Conservation (phyloP, 2,329 filamentous ascomycete species). For the Aspergillus fructus region DNA sequence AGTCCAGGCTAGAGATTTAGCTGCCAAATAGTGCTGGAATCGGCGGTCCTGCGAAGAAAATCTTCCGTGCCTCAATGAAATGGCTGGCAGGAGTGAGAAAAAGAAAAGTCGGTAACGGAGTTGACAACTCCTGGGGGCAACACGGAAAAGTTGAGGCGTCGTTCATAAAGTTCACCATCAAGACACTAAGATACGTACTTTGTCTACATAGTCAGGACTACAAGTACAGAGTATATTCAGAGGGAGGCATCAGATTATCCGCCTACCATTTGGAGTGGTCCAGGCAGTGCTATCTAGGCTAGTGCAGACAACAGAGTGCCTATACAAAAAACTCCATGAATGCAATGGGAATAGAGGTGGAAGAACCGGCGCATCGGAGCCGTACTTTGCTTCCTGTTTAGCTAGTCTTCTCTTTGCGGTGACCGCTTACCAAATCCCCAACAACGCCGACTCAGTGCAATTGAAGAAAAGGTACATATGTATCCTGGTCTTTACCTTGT, state of each 20-base stretch:
- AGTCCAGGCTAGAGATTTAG: neutral
- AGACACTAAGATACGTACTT: too few relatives aligned
- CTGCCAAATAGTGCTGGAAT: neutral
- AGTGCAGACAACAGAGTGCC: too few relatives aligned
- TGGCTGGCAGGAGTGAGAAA: neutral
- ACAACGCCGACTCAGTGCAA: neutral
- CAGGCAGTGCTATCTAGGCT: too few relatives aligned
- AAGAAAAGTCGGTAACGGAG: neutral
- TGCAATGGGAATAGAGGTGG: neutral
- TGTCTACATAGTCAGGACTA: too few relatives aligned
- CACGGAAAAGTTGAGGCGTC: too few relatives aligned
- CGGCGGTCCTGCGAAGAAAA: neutral
- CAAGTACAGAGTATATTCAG: too few relatives aligned
- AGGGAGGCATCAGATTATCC: too few relatives aligned
- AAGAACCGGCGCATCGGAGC: neutral
- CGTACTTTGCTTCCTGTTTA: neutral
- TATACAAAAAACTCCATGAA: neutral
- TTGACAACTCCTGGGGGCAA: neutral
- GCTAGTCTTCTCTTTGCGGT: neutral
- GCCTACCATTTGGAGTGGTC: too few relatives aligned
- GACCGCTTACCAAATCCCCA: neutral
- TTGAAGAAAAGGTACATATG: neutral
- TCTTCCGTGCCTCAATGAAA: neutral
- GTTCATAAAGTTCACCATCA: too few relatives aligned
- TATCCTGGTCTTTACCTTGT: neutral